Base-by-base conservation (phyloP, 371 early-diverging fungal genomes). In the Mortierella sp. region DNA sequence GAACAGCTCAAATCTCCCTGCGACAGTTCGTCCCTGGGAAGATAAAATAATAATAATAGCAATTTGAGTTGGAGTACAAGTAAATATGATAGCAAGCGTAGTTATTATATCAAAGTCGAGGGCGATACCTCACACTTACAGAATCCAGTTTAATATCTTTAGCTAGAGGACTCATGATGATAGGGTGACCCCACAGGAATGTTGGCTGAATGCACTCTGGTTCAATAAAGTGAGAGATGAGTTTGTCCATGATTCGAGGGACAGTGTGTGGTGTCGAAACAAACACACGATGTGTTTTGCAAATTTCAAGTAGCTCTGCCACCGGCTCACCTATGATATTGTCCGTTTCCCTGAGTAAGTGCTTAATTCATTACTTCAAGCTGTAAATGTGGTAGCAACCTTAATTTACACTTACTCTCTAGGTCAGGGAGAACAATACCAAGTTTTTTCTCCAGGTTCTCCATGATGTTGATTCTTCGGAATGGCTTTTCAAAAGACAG, bases 1-100 rank as follows among this genome's bases (percentile, higher is more conserved):
- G 85, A 98, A 98, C 40, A 98, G 85, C 84, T 99, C 99, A 82
- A 99, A 98, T 35, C 99, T 89, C 32, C 92, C 96, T 28, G 92
- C 89, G 0, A 89, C 82, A 3, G 54, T 67, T 53, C 86, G 76
- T 19, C 85, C 85, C 83, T 86, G 84, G 76, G 19, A n/a, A 13
- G 15, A 12, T 3, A 23, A 47, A 32, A 22, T 49, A 40, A 1
- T 4, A 12, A 28, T 6, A 22, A 12, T 2, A 15, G 15, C n/a
- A n/a, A n/a, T n/a, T n/a, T 28, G 29, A 54, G 45, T 19, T 17
- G 19, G 4, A 19, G 15, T 9, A 3, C 35, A 19, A 55, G 7
- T 37, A 23, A 32, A 31, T 9, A n/a, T 47, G 7, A n/a, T 23
- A n/a, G n/a, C n/a, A n/a, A n/a, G n/a, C 19, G 3, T 23, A 49